These are phyloP conservation scores for Solanum piurae DNA, from an alignment of 257 asterid species.

Conservation along the genomic window DNA sequence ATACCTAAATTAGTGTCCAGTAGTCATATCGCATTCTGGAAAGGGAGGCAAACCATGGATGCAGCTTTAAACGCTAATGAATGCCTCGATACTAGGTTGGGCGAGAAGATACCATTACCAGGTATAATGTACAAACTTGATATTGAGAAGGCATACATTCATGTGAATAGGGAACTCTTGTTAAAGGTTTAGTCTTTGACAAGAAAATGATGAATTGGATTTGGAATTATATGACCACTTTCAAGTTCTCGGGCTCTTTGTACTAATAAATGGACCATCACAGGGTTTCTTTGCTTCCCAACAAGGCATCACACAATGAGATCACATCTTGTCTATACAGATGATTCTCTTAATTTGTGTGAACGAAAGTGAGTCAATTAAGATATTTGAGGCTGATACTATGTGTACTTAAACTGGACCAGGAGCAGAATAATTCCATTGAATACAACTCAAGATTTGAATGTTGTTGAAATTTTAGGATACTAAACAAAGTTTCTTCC, in stretches of 20 bases:
- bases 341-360: not conserved
- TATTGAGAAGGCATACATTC: not conserved
- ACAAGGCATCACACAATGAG: not conserved
- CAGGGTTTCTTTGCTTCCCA: not conserved
- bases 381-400: not conserved
- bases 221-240: not conserved
- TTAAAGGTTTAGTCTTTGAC: not conserved
- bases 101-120: not conserved
- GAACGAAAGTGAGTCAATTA: not conserved
- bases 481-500: not conserved
- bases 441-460: not conserved
- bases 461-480: not conserved
- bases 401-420: not conserved
- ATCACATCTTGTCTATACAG: not conserved
- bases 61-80: not conserved
- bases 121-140: not conserved
- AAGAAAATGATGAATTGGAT: not conserved
- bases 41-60: not conserved
- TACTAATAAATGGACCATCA: not conserved
- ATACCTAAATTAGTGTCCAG: not conserved
- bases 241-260: not conserved
- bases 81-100: not conserved
- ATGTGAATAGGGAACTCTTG: not conserved
- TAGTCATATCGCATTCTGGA: not conserved
- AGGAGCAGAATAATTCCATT: not conserved